Conservation (phyloP, 805 yeast species). For the Torulaspora franciscae region DNA sequence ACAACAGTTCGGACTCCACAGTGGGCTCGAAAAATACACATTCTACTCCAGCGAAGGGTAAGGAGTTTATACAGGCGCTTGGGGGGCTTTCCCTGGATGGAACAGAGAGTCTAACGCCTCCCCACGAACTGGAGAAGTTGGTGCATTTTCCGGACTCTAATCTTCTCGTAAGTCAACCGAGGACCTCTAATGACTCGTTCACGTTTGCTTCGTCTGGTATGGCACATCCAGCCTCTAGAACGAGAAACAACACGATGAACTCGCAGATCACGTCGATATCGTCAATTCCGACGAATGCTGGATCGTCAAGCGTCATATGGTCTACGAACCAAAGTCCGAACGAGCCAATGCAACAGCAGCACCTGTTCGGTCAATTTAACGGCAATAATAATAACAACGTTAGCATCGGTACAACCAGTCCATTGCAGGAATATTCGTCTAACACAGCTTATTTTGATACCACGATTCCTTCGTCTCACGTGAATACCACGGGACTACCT, state of each 20-base stretch:
- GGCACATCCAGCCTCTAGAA: conserved; percentile 28
- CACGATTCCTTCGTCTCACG: conserved; percentile 10
- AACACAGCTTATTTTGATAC: conserved; percentile 24
- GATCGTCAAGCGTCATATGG: conserved; percentile 28
- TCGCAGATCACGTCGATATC: conserved; percentile 37
- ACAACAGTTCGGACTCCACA: conserved; percentile 17
- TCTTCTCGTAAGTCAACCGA: conserved; percentile 23
- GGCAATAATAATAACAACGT: conserved; percentile 7
- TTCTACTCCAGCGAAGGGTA: conserved; percentile 13
- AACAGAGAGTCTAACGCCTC: conserved; percentile 28
- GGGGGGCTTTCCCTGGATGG: conserved; percentile 19
- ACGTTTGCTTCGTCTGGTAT: conserved; percentile 16
- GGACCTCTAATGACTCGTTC: conserved; percentile 33
- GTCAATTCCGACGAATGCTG: conserved; percentile 20
- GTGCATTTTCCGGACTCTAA: conserved; percentile 29
- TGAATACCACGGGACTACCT: conserved; percentile 3
- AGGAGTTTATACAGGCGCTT: conserved; percentile 17
- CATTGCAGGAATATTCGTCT: conserved; percentile 20
- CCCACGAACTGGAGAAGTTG: conserved; percentile 26
- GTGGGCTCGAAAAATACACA: conserved; percentile 14
- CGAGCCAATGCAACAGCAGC: conserved; percentile 25
- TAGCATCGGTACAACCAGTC: conserved; percentile 10
- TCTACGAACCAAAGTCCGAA: conserved; percentile 21
- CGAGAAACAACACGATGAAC: conserved; percentile 35
- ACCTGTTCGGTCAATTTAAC: conserved; percentile 13